phyloP scores from a whole-genome alignment of 371 early-diverging fungal genomes.

The Mortierella sp. region DNA sequence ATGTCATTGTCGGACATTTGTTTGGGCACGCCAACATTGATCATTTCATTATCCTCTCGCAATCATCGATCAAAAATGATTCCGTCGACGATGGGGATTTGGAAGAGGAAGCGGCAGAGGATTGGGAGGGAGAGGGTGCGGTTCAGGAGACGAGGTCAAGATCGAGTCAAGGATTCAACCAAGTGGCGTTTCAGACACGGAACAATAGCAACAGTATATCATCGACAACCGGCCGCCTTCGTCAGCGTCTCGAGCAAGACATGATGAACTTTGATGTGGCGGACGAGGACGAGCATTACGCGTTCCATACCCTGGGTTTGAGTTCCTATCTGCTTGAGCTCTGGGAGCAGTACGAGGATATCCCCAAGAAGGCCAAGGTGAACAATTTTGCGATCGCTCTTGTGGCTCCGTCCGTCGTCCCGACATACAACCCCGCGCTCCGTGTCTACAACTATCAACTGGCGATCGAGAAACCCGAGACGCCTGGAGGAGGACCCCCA shows the following conservation, averaged over 20 bases:
- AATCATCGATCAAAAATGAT: constrained; percentile 26
- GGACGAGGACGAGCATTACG: constrained; percentile 27
- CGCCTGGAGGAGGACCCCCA: too few species aligned
- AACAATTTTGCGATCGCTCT: constrained; percentile 65
- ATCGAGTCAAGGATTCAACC: neutral
- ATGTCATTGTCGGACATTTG: constrained; percentile 79
- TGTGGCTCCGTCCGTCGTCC: constrained; percentile 82
- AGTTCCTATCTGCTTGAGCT: constrained; percentile 48
- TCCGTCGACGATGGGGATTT: neutral
- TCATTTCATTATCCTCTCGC: constrained; percentile 65
- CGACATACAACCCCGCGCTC: constrained; percentile 79
- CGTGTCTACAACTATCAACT: constrained; percentile 63
- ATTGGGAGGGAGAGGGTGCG: neutral
- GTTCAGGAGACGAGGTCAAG: neutral
- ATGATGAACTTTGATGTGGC: neutral
- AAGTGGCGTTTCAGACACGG: neutral
- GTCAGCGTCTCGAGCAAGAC: neutral
- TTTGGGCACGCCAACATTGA: constrained; percentile 90
- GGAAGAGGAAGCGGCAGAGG: neutral
- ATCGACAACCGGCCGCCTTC: neutral
- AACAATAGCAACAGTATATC: neutral
- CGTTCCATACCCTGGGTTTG: constrained; percentile 31
- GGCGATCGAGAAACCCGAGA: constrained; percentile 18
- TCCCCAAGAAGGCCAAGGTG: constrained; percentile 40
- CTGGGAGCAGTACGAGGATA: constrained; percentile 53